phyloP scores from a whole-genome alignment of 1,139 yeast species.

The Sugiyamaella neomexicana region DNA sequence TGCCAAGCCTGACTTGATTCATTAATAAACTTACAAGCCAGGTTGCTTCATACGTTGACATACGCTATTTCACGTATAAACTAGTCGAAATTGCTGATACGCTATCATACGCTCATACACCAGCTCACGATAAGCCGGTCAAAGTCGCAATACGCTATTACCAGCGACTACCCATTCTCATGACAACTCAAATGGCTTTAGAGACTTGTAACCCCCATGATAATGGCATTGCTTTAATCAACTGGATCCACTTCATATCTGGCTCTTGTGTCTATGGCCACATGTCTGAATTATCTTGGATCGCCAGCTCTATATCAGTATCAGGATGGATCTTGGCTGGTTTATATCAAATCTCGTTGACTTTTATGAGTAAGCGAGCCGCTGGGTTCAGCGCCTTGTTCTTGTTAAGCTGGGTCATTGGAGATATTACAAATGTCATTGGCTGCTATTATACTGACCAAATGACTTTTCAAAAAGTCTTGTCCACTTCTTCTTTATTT shows the following conservation, averaged over 20 bases:
- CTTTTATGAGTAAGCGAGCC: slow-evolving; percentile 33
- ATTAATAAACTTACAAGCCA: too few relatives aligned
- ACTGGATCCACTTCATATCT: slow-evolving; percentile 25
- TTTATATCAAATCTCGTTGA: slow-evolving; percentile 35
- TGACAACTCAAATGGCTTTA: too few relatives aligned
- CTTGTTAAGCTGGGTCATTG: slow-evolving; percentile 36
- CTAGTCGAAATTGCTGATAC: too few relatives aligned
- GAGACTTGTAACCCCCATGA: slow-evolving; percentile 17
- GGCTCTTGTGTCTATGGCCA: slow-evolving; percentile 27
- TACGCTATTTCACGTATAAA: too few relatives aligned
- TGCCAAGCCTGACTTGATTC: too few relatives aligned
- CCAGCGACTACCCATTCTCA: too few relatives aligned
- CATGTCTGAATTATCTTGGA: slow-evolving; percentile 28
- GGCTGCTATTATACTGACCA: slow-evolving; percentile 39
- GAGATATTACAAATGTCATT: slow-evolving; percentile 37
- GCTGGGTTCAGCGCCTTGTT: slow-evolving; percentile 39
- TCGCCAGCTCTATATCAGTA: slow-evolving; percentile 35
- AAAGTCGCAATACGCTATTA: too few relatives aligned
- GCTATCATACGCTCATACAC: too few relatives aligned
- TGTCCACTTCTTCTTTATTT: slow-evolving; percentile 32
- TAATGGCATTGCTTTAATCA: slow-evolving; percentile 21
- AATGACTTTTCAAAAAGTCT: slow-evolving; percentile 37
- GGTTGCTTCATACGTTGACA: too few relatives aligned
- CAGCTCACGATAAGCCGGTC: too few relatives aligned
- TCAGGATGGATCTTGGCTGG: slow-evolving; percentile 39